Conservation (phyloP, 2,329 filamentous ascomycete species). For the Arthroderma sp. region DNA sequence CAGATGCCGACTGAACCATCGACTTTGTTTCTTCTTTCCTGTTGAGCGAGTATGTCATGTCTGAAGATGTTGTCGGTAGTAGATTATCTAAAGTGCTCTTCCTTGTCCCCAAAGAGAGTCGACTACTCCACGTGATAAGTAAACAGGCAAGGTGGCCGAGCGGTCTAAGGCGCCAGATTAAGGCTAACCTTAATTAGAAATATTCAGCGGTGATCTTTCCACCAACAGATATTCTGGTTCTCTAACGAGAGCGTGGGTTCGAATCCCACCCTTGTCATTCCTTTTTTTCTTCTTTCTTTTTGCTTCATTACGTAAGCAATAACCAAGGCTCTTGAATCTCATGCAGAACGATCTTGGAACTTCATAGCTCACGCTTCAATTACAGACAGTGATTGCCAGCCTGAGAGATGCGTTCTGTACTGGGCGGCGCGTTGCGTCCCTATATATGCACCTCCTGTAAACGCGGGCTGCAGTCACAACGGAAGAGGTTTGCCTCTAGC, state of each 20-base stretch:
- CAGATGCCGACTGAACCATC: too few species aligned
- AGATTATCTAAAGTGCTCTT: not conserved
- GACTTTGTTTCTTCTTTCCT: too few species aligned
- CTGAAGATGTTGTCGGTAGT: too few species aligned
- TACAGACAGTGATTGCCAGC: not conserved
- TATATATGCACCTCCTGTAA: conserved; percentile 34
- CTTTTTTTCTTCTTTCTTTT: not conserved
- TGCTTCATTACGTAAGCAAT: not conserved
- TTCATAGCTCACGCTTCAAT: not conserved
- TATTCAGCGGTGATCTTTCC: not conserved
- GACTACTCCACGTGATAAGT: not conserved
- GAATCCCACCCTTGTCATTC: conserved; percentile 3
- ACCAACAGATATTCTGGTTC: not conserved
- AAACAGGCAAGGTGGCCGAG: conserved; percentile 5
- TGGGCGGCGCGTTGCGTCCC: conserved; percentile 23
- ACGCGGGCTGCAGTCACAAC: conserved; percentile 18
- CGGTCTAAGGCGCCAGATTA: conserved; percentile 6
- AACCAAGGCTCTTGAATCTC: not conserved
- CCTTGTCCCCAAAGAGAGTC: not conserved
- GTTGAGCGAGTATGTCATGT: too few species aligned
- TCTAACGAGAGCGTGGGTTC: conserved; percentile 3
- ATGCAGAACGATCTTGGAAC: not conserved
- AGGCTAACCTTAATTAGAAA: conserved; percentile 3
- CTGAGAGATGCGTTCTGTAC: conserved; percentile 26
- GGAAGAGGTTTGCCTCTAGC: conserved; percentile 26